Evolutionary conservation across 116 monocot genomes (phyloP).

Genomic region (Zostera marina): DNA sequence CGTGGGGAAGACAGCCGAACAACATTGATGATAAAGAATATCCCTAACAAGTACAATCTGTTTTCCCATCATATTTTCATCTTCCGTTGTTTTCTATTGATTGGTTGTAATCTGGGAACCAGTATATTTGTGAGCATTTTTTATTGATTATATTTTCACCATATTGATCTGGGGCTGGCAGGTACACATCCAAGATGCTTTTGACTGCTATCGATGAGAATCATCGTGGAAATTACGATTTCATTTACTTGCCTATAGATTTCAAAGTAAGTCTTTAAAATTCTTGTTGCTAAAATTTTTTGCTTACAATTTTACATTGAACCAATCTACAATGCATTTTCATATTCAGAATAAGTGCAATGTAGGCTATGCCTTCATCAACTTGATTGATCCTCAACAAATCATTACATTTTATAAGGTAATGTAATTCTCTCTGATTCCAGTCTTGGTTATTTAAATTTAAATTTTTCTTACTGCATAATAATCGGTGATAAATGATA

Average conservation of each 20-base stretch:
- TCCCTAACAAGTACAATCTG: conserved; percentile 79
- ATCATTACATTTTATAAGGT: conserved; percentile 97
- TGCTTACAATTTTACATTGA: neutral
- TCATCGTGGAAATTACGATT: conserved; percentile 33
- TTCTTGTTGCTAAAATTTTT: neutral
- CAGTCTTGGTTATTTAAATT: neutral
- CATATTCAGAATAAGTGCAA: conserved; percentile 87
- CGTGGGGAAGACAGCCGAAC: conserved; percentile 74
- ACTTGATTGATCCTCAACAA: conserved; percentile 67
- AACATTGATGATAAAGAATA: conserved; percentile 97
- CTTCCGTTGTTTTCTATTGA: neutral
- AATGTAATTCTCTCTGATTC: neutral
- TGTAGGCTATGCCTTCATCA: conserved; percentile 97
- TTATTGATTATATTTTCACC: neutral
- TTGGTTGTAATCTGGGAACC: neutral
- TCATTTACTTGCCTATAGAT: conserved; percentile 11
- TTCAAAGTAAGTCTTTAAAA: conserved; percentile 3
- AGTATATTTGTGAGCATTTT: neutral
- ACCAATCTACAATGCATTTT: neutral
- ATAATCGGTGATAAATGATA: no score
- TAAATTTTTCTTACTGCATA: neutral
- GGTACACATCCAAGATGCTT: conserved; percentile 98
- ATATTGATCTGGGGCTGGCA: conserved; percentile 7
- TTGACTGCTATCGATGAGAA: conserved; percentile 93
- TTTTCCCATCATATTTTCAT: neutral